Percentiles rank a stretch among this genome's conserved stretches.
phyloP scores from a whole-genome alignment of 2,329 filamentous ascomycete species.

The Botrytis hyacinthi region DNA sequence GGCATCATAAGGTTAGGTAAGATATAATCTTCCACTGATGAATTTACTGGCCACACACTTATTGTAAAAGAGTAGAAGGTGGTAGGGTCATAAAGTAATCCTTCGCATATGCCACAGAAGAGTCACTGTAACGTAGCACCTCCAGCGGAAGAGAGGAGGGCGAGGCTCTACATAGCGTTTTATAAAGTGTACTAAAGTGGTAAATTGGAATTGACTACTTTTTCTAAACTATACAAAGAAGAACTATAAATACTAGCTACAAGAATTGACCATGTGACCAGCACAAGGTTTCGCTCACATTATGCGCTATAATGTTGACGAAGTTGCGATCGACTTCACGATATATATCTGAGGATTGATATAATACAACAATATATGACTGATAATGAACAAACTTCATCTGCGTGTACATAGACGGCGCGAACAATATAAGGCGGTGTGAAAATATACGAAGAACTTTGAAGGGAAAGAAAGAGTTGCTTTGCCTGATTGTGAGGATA shows the following conservation, averaged over 20 bases:
- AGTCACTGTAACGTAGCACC: no score
- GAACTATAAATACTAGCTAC: no score
- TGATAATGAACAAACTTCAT: neutral
- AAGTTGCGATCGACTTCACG: neutral
- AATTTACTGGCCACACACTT: neutral
- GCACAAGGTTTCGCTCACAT: no score
- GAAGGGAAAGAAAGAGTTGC: neutral
- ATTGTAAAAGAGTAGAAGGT: no score
- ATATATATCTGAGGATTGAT: neutral
- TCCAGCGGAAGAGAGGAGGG: no score
- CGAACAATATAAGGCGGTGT: neutral
- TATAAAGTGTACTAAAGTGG: no score
- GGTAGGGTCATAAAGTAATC: no score
- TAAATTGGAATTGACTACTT: no score
- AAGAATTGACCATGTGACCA: no score
- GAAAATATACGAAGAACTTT: neutral
- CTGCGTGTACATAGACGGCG: neutral
- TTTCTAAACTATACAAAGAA: no score
- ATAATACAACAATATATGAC: neutral
- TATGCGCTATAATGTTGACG: neutral
- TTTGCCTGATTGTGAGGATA: neutral
- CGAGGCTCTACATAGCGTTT: no score
- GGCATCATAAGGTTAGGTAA: neutral
- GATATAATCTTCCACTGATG: neutral
- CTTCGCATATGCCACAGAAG: no score